Percentiles rank a stretch among this genome's conserved stretches.
These are phyloP conservation scores for Obba rivulosa DNA, from an alignment of 768 basidiomycete species.

Conservation along the genomic window DNA sequence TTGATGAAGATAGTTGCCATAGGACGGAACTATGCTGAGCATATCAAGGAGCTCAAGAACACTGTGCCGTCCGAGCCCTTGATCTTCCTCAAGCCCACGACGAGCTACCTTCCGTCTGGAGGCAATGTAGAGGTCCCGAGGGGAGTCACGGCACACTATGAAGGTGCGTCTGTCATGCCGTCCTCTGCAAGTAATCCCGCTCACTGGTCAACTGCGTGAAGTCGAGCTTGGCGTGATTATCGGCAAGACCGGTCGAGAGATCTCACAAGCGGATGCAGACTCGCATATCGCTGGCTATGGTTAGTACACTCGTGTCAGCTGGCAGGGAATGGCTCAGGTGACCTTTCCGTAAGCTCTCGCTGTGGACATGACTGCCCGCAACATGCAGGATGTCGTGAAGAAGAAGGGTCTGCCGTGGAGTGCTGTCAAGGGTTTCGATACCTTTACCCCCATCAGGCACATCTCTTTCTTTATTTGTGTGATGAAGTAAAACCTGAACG, in stretches of 20 bases:
- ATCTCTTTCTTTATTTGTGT: neutral
- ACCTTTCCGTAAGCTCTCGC: conserved; percentile 59
- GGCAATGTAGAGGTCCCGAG: conserved; percentile 82
- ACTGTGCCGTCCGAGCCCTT: conserved; percentile 90
- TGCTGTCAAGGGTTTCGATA: conserved; percentile 96
- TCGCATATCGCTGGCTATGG: conserved; percentile 90
- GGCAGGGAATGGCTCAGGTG: neutral
- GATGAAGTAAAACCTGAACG: neutral
- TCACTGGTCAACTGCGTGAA: conserved; percentile 18
- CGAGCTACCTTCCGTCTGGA: conserved; percentile 74
- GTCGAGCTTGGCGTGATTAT: conserved; percentile 98
- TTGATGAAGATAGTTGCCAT: conserved; percentile 83
- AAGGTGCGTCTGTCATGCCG: conserved; percentile 47
- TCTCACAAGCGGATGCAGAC: conserved; percentile 64
- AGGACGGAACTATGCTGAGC: conserved; percentile 89
- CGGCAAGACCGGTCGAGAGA: conserved; percentile 81
- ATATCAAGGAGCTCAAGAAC: conserved; percentile 90
- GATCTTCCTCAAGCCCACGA: conserved; percentile 97
- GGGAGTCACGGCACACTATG: conserved; percentile 84
- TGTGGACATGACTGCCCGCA: conserved; percentile 95
- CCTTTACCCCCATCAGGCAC: conserved; percentile 85
- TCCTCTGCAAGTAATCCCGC: neutral
- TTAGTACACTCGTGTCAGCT: conserved; percentile 28
- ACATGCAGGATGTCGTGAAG: conserved; percentile 90
- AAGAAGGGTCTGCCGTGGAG: conserved; percentile 95